phyloP scores from a whole-genome alignment of 1,284 basidiomycete genomes.

The Prillingera fragicola region DNA sequence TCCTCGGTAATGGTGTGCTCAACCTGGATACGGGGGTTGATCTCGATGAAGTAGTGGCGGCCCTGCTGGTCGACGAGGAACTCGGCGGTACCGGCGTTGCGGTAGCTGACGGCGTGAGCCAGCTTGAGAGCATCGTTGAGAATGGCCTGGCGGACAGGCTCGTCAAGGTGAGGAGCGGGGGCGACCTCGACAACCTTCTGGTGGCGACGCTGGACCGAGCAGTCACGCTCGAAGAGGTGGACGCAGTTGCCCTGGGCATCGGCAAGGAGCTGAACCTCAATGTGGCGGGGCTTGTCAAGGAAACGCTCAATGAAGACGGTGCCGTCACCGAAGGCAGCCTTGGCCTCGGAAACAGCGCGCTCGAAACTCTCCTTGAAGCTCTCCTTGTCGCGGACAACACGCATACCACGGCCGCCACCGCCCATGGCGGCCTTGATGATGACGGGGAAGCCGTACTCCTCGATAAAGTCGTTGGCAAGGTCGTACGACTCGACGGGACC shows the following conservation, averaged over 20 bases:
- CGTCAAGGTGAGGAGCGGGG: slow-evolving; percentile 87
- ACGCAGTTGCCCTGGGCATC: slow-evolving; percentile 89
- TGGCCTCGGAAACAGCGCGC: slow-evolving; percentile 91
- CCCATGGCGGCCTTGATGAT: slow-evolving; percentile 99
- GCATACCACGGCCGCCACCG: slow-evolving; percentile 97
- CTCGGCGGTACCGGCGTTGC: slow-evolving; percentile 95
- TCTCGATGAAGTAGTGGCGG: slow-evolving; percentile 98
- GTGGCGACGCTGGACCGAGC: slow-evolving; percentile 94
- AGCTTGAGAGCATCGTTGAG: slow-evolving; percentile 88
- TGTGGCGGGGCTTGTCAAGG: slow-evolving; percentile 91
- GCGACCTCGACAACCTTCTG: slow-evolving; percentile 99
- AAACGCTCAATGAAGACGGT: slow-evolving; percentile 99
- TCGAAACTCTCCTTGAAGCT: slow-evolving; percentile 88
- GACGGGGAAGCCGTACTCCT: slow-evolving; percentile 93
- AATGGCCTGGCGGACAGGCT: slow-evolving; percentile 84
- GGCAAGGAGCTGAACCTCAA: slow-evolving; percentile 93
- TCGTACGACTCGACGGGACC: slow-evolving; percentile 80
- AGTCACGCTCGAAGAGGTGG: slow-evolving; percentile 96
- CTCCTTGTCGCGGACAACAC: slow-evolving; percentile 87
- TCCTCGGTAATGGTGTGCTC: slow-evolving; percentile 99
- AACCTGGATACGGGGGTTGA: slow-evolving; percentile 96
- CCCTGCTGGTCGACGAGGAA: slow-evolving; percentile 94
- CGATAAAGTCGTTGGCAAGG: slow-evolving; percentile 81
- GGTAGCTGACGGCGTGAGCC: slow-evolving; percentile 84
- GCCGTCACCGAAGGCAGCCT: slow-evolving; percentile 93